phyloP scores from a whole-genome alignment of 306 rosid genomes.

The Sindora glabra region DNA sequence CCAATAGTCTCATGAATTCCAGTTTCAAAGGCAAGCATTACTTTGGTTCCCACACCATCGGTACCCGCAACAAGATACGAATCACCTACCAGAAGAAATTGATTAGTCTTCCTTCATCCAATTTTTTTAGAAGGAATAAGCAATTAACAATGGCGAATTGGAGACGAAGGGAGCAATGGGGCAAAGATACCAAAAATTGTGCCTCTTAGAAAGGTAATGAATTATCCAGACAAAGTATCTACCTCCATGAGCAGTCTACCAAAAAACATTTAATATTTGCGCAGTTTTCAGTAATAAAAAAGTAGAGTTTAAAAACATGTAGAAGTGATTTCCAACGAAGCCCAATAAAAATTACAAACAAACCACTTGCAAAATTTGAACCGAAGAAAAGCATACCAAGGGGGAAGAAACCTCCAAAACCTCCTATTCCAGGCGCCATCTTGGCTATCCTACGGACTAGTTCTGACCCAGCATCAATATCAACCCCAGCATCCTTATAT shows the following conservation, averaged over 20 bases:
- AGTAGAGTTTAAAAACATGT: background rate
- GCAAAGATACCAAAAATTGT: background rate
- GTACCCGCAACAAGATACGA: constrained; percentile 88
- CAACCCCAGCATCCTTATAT: constrained; percentile 84
- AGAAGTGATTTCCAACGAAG: background rate
- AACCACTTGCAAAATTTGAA: background rate
- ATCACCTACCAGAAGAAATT: constrained; percentile 43
- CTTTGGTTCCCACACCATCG: constrained; percentile 90
- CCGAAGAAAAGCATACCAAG: constrained; percentile 35
- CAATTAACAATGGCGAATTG: no score
- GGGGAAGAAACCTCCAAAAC: constrained; percentile 89
- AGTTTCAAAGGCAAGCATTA: constrained; percentile 82
- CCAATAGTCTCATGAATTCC: constrained; percentile 92
- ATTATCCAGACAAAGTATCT: background rate
- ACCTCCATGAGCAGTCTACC: background rate
- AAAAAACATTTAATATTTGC: no score
- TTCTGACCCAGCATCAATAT: constrained; percentile 87
- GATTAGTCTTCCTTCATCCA: background rate
- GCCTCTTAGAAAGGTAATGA: background rate
- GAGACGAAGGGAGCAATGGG: background rate
- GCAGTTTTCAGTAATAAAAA: background rate
- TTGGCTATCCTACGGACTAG: constrained; percentile 78
- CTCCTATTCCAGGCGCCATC: constrained; percentile 94
- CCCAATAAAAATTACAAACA: background rate
- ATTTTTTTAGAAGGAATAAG: background rate